phyloP scores from a whole-genome alignment of 805 yeast species.

The Wickerhamiella sorbophila region DNA sequence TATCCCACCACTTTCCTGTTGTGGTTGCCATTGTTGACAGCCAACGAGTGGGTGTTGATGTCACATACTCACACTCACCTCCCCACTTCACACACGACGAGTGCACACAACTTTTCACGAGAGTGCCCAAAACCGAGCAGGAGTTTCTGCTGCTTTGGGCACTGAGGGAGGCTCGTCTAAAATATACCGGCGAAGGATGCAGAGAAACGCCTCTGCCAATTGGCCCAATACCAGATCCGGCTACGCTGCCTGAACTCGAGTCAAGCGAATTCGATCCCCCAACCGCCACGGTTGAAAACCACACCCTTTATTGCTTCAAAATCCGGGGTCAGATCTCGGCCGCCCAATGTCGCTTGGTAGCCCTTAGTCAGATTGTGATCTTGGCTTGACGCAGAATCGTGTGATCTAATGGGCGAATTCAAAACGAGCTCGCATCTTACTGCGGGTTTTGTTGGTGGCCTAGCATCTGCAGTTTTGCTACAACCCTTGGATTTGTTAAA shows the following conservation, averaged over 20 bases:
- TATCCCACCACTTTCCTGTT: slow-evolving; percentile 12
- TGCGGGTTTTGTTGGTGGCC: slow-evolving; percentile 78
- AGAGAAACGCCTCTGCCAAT: slow-evolving; percentile 7
- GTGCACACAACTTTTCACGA: slow-evolving; percentile 5
- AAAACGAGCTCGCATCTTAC: slow-evolving; percentile 34
- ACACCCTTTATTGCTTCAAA: neutral
- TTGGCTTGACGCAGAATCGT: neutral
- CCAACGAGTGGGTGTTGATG: slow-evolving; percentile 16
- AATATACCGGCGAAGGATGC: slow-evolving; percentile 12
- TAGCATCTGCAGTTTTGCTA: slow-evolving; percentile 60
- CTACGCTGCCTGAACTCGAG: neutral
- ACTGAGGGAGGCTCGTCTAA: slow-evolving; percentile 18
- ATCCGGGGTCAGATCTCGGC: neutral
- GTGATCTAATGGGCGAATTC: slow-evolving; percentile 5
- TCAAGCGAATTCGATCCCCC: neutral
- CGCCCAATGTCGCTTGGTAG: neutral
- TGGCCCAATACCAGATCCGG: neutral
- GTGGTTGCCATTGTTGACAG: slow-evolving; percentile 12
- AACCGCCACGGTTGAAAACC: neutral
- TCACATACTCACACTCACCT: slow-evolving; percentile 8
- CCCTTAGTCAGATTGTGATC: neutral
- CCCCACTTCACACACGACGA: slow-evolving; percentile 9
- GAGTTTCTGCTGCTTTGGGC: slow-evolving; percentile 16
- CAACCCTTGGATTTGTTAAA: slow-evolving; percentile 86
- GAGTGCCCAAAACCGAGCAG: slow-evolving; percentile 1